phyloP scores from a whole-genome alignment of 2,329 filamentous ascomycete species.

The Ophiostoma triangulosporum region DNA sequence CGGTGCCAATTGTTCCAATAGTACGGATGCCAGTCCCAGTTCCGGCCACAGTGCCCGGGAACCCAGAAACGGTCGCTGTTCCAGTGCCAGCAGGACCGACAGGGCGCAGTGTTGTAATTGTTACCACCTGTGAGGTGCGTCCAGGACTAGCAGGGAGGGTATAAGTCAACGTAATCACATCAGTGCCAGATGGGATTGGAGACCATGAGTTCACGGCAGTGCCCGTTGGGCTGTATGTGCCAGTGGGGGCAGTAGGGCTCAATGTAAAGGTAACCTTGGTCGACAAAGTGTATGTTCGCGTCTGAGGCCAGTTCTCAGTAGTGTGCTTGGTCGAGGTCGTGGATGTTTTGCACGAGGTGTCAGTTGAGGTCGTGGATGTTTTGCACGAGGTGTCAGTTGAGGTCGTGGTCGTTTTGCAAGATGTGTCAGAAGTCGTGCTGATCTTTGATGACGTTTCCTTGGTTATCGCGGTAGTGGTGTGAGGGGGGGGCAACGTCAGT shows the following conservation, averaged over 20 bases:
- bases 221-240: constrained; percentile 7
- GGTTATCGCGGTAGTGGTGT: neutral
- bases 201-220: neutral
- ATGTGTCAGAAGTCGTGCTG: neutral
- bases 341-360: neutral
- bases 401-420: neutral
- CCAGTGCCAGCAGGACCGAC: neutral
- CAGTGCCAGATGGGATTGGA: neutral
- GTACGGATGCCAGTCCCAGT: neutral
- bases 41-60: neutral
- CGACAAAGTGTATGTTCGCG: constrained; percentile 2
- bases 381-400: neutral
- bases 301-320: constrained; percentile 2
- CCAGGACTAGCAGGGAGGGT: constrained; percentile 11
- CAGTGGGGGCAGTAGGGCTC: neutral
- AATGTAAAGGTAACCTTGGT: constrained; percentile 6
- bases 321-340: neutral
- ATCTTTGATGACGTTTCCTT: neutral
- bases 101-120: constrained; percentile 5
- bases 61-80: neutral
- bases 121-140: constrained; percentile 6
- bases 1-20: neutral
- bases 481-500: constrained; percentile 1
- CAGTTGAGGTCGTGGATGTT: neutral
- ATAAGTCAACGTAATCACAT: constrained; percentile 15